Base-by-base conservation (phyloP, 352 stramenopile species). In the Phytophthora constricta region DNA sequence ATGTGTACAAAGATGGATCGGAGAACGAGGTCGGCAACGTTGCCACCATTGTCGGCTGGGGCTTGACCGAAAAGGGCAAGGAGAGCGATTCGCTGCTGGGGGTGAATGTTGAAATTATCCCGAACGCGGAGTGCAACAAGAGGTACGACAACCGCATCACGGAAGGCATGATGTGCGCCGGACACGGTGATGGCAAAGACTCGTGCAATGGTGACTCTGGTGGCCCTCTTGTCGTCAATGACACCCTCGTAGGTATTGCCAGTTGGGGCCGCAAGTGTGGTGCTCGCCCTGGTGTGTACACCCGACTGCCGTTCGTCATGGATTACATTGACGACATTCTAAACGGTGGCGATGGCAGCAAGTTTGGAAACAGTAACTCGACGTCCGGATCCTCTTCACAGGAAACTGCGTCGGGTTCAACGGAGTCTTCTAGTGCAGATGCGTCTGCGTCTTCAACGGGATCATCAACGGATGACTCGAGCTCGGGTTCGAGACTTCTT, bases 191-290 rank as follows among this genome's bases (percentile, higher is more conserved):
- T 26, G 68, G 65, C 33, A 75, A 83, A 56, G 69, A 76, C 53
- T 68, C 70, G n/a, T 84, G 73, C 67, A 74, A 85, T 48, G 76
- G 76, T 28, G 76, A 85, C 73, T 85, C 77, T 19, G 77, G 77
- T 9, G 77, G 77, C 17, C 67, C 77, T 11, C 68, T 85, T 17
- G 68, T 82, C 16, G 51, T 55, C 13, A 72, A 61, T 51, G 51
- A 76, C 49, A 71, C 60, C 62, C 49, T 80, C n/a, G 47, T 85
- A 17, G 77, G 77, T 16, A 31, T 85, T 17, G 77, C 82, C 17
- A 82, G 73, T 63, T 85, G 73, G 77, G 77, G 77, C 11, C 68
- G 68, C 27, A 62, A 54, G 7, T 85, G 77, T 47, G n/a, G n/a
- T n/a, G n/a, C n/a, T n/a, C n/a, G n/a, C n/a, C n/a, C n/a, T n/a